phyloP scores from a whole-genome alignment of 257 asterid genomes.

The Mentha longifolia region DNA sequence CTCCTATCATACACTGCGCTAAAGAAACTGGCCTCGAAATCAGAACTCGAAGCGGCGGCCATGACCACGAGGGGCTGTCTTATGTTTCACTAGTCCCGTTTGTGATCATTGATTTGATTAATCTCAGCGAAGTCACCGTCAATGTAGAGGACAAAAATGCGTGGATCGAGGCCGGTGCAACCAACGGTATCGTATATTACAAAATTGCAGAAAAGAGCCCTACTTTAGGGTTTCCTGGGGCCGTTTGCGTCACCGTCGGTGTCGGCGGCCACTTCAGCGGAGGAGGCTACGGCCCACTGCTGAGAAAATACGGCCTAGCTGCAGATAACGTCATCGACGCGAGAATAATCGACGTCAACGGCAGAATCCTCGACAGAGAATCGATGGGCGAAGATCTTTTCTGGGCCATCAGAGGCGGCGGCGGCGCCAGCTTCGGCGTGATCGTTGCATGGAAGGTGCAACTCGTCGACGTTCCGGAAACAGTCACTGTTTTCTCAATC shows the following conservation, averaged over 20 bases:
- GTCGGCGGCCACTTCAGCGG: constrained; percentile 36
- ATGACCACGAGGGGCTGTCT: not conserved
- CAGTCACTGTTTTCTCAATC: not conserved
- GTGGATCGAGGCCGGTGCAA: not conserved
- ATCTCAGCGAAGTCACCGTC: not conserved
- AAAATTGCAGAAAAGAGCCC: constrained; percentile 35
- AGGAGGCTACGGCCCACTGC: not conserved
- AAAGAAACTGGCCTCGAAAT: not conserved
- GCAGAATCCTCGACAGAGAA: not conserved
- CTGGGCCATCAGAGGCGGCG: constrained; percentile 3
- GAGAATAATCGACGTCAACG: not conserved
- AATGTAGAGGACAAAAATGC: not conserved
- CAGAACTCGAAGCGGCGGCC: constrained; percentile 1
- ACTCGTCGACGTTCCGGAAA: not conserved
- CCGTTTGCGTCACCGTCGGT: constrained; percentile 48
- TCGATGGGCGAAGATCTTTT: not conserved
- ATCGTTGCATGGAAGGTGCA: not conserved
- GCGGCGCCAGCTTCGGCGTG: not conserved
- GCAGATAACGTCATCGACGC: not conserved
- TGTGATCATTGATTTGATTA: not conserved
- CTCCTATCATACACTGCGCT: not conserved
- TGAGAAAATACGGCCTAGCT: not conserved
- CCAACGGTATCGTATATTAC: constrained; percentile 27
- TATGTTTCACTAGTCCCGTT: not conserved
- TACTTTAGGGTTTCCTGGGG: constrained; percentile 43